phyloP scores from a whole-genome alignment of 2,329 filamentous ascomycete species.

The Pleomassaria siparia region DNA sequence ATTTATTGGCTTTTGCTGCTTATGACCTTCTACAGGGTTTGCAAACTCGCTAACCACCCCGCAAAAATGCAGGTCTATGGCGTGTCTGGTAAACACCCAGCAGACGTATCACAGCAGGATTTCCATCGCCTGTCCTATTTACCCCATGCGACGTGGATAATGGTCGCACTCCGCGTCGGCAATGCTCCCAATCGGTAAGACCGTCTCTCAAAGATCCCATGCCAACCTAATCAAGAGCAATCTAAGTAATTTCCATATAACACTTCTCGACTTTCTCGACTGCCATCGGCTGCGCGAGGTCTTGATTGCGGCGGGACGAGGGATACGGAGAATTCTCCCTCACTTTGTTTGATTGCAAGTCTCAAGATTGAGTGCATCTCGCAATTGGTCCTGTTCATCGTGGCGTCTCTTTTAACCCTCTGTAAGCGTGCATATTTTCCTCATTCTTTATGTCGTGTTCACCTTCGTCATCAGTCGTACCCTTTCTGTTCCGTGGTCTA shows the following conservation, averaged over 20 bases:
- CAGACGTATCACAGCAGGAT: slow-evolving; percentile 25
- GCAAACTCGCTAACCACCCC: slow-evolving; percentile 20
- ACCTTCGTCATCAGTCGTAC: slow-evolving; percentile 9
- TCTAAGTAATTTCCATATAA: slow-evolving; percentile 31
- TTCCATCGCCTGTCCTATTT: slow-evolving; percentile 26
- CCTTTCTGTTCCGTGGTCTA: slow-evolving; percentile 2
- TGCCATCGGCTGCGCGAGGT: slow-evolving; percentile 20
- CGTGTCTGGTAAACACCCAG: slow-evolving; percentile 16
- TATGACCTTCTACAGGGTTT: slow-evolving; percentile 10
- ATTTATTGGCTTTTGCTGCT: slow-evolving; percentile 11
- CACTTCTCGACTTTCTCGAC: slow-evolving; percentile 17
- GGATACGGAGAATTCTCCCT: slow-evolving; percentile 24
- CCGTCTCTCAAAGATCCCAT: slow-evolving; percentile 17
- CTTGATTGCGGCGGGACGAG: slow-evolving; percentile 17
- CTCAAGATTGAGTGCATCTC: slow-evolving; percentile 12
- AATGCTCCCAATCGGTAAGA: slow-evolving; percentile 25
- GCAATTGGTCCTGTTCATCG: slow-evolving; percentile 14
- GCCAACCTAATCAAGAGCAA: slow-evolving; percentile 33
- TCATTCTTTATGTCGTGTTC: slow-evolving; percentile 13
- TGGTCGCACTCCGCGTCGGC: slow-evolving; percentile 22
- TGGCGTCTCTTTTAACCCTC: slow-evolving; percentile 15
- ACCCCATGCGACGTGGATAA: slow-evolving; percentile 25
- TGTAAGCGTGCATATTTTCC: slow-evolving; percentile 19
- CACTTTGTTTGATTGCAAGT: slow-evolving; percentile 26
- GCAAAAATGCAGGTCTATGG: slow-evolving; percentile 17